phyloP scores from a whole-genome alignment of 805 yeast species.

The Starmerella riodocensis region DNA sequence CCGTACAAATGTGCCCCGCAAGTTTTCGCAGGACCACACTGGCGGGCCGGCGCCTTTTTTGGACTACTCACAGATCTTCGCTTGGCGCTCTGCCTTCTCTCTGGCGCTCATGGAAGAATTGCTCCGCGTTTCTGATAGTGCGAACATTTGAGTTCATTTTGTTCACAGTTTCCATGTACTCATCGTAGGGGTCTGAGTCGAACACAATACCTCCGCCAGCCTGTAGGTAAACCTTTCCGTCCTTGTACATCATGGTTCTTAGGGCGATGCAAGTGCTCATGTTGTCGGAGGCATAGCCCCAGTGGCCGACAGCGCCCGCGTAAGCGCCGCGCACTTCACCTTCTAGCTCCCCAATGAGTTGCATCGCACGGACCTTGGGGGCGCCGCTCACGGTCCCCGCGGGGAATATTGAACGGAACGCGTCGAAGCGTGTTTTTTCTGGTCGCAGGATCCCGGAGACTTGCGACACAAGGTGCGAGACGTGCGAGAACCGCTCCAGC shows the following conservation, averaged over 20 bases:
- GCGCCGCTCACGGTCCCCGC: slow-evolving; percentile 99
- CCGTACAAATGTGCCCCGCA: no score
- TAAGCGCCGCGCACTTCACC: slow-evolving; percentile 89
- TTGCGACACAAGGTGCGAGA: slow-evolving; percentile 89
- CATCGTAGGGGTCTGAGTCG: slow-evolving; percentile 91
- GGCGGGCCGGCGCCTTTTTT: no score
- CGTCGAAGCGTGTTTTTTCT: slow-evolving; percentile 85
- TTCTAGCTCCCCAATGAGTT: slow-evolving; percentile 77
- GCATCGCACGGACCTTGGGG: slow-evolving; percentile 96
- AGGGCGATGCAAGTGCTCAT: slow-evolving; percentile 98
- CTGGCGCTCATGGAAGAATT: slow-evolving; percentile 22
- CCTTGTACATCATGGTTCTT: slow-evolving; percentile 91
- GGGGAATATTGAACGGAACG: slow-evolving; percentile 94
- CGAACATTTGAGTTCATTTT: slow-evolving; percentile 88
- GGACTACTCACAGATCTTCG: neutral
- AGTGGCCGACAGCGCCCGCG: slow-evolving; percentile 97
- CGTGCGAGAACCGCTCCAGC: slow-evolving; percentile 90
- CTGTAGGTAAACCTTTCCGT: slow-evolving; percentile 81
- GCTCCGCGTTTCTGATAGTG: slow-evolving; percentile 87
- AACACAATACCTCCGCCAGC: slow-evolving; percentile 98
- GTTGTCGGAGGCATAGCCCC: slow-evolving; percentile 88
- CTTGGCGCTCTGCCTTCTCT: neutral
- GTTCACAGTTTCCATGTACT: slow-evolving; percentile 91
- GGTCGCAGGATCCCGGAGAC: slow-evolving; percentile 80
- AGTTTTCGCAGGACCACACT: no score